Percentiles rank a stretch among this genome's conserved stretches.
phyloP scores from a whole-genome alignment of 371 early-diverging fungal genomes.

The Mucor sp. region DNA sequence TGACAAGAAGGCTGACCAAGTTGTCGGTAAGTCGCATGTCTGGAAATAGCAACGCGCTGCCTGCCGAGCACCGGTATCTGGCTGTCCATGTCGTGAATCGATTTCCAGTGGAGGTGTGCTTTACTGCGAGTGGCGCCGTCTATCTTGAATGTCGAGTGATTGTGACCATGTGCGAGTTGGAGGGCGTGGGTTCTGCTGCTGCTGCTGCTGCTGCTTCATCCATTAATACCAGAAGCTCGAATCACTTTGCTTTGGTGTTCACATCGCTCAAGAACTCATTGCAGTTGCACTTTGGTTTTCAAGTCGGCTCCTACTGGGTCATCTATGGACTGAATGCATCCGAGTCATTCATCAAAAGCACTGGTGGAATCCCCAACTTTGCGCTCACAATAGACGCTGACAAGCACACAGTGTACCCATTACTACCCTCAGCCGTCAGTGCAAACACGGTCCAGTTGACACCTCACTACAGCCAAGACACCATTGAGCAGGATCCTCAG shows the following conservation, averaged over 20 bases:
- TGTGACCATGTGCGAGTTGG: background rate
- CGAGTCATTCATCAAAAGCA: background rate
- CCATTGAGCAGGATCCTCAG: background rate
- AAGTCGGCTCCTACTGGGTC: background rate
- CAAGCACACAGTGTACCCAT: background rate
- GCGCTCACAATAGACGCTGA: background rate
- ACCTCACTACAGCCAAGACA: background rate
- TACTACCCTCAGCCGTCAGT: background rate
- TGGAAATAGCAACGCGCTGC: background rate
- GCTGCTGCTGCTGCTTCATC: background rate
- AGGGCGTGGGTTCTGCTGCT: background rate
- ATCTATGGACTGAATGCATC: background rate
- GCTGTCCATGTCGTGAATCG: background rate
- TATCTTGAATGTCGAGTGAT: conserved; percentile 1
- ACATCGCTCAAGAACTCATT: background rate
- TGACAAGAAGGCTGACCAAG: background rate
- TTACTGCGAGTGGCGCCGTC: background rate
- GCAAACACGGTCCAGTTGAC: background rate
- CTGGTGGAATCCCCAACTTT: background rate
- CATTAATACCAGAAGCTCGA: too few species aligned
- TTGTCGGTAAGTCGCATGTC: background rate
- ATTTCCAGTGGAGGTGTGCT: background rate
- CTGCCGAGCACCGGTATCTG: background rate
- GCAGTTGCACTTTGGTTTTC: background rate
- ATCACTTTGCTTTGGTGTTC: background rate